Evolutionary conservation across 768 basidiomycete species (phyloP).

Genomic region (Mycena epipterygia): DNA sequence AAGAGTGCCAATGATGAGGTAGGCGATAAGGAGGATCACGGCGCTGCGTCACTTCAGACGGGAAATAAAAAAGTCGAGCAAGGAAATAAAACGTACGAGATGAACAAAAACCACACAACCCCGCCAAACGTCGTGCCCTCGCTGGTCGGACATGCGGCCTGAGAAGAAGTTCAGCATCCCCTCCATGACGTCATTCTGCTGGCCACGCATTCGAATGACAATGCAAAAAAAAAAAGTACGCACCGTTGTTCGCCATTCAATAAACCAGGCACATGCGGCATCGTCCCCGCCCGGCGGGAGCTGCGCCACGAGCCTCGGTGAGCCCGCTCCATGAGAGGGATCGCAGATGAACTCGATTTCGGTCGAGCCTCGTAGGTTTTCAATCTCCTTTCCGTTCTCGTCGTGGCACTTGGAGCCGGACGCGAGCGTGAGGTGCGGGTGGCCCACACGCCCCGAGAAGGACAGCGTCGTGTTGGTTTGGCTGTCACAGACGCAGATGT

Average conservation of each 20-base stretch:
- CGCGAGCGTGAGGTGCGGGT: constrained; percentile 59
- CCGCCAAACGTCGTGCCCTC: constrained; percentile 66
- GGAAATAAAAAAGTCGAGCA: not conserved
- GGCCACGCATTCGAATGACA: too few relatives aligned
- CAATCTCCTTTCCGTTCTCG: constrained; percentile 44
- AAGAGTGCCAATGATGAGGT: constrained; percentile 76
- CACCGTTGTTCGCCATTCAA: constrained; percentile 90
- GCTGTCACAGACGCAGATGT: not conserved
- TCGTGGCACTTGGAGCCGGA: constrained; percentile 75
- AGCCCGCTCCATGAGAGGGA: constrained; percentile 66
- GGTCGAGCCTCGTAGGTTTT: constrained; percentile 66
- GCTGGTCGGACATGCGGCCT: constrained; percentile 42
- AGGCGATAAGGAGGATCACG: constrained; percentile 69
- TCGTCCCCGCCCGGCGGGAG: constrained; percentile 62
- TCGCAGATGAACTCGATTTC: constrained; percentile 87
- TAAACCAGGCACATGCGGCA: constrained; percentile 74
- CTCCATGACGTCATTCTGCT: too few relatives aligned
- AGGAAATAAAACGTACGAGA: constrained; percentile 64
- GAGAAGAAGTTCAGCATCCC: constrained; percentile 43
- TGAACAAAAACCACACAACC: constrained; percentile 66
- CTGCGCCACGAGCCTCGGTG: constrained; percentile 70
- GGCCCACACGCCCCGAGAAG: constrained; percentile 67
- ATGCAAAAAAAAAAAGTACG: constrained; percentile 52
- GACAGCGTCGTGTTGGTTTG: constrained; percentile 59
- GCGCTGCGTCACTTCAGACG: constrained; percentile 29